phyloP scores from a whole-genome alignment of 2,329 filamentous ascomycete species.

The Tricladium varicosporioides region DNA sequence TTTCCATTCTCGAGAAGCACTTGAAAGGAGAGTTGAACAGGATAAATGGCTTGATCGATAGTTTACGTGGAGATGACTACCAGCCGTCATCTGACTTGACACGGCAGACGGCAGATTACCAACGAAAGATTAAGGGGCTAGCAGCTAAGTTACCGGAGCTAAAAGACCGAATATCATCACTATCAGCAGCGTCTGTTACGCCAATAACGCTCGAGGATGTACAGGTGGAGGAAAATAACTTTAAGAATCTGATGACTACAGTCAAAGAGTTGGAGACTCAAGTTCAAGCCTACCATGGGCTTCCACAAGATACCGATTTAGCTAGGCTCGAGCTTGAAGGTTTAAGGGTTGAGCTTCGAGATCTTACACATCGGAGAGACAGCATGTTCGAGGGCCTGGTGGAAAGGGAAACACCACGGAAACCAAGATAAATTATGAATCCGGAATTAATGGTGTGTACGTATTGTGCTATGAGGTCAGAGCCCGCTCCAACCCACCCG shows the following conservation, averaged over 20 bases:
- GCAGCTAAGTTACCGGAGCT: conserved; percentile 67
- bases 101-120: conserved; percentile 71
- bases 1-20: conserved; percentile 55
- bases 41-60: conserved; percentile 40
- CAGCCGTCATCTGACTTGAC: conserved; percentile 57
- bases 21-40: conserved; percentile 49
- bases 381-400: conserved; percentile 72
- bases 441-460: conserved; percentile 2
- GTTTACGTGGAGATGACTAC: conserved; percentile 47
- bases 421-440: conserved; percentile 31
- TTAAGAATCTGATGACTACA: conserved; percentile 53
- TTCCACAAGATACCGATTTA: conserved; percentile 68
- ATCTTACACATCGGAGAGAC: conserved; percentile 64
- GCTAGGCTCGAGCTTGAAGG: conserved; percentile 70
- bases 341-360: conserved; percentile 61
- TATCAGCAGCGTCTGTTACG: conserved; percentile 26
- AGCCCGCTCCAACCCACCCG: neutral
- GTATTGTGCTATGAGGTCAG: neutral
- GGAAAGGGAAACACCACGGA: conserved; percentile 55
- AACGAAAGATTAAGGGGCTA: conserved; percentile 67
- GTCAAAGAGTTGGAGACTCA: conserved; percentile 61
- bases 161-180: conserved; percentile 48
- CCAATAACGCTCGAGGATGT: conserved; percentile 55
- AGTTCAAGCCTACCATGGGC: conserved; percentile 64
- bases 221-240: conserved; percentile 54